These are phyloP conservation scores for Coriaria nepalensis DNA, from an alignment of 306 rosid genomes.

Conservation along the genomic window DNA sequence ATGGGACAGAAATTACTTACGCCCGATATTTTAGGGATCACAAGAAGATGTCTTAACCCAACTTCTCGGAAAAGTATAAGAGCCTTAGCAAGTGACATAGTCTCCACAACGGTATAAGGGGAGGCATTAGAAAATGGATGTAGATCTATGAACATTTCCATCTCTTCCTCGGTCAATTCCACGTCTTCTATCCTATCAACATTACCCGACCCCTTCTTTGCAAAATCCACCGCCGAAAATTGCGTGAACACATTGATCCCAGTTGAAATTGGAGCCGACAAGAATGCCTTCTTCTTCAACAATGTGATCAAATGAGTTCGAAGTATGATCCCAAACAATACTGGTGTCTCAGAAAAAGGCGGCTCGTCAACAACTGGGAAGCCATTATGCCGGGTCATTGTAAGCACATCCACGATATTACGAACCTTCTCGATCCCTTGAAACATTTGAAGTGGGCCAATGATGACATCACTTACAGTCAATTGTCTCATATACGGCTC, in stretches of 20 bases:
- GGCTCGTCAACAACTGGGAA: constrained; percentile 84
- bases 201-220: constrained; percentile 49
- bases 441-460: constrained; percentile 74
- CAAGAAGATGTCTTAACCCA: constrained; percentile 83
- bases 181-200: constrained; percentile 43
- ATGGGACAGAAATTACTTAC: constrained; percentile 40
- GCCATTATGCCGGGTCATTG: constrained; percentile 58
- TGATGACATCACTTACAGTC: constrained; percentile 61
- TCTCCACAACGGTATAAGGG: constrained; percentile 80
- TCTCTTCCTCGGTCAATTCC: constrained; percentile 53
- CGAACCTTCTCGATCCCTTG: constrained; percentile 77
- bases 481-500: constrained; percentile 92
- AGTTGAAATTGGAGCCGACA: constrained; percentile 22
- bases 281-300: constrained; percentile 66
- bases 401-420: constrained; percentile 55
- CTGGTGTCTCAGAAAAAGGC: constrained; percentile 41
- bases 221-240: constrained; percentile 57
- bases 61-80: constrained; percentile 62
- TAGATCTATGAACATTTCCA: constrained; percentile 74
- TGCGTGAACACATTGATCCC: constrained; percentile 17
- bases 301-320: constrained; percentile 65
- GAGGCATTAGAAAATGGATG: constrained; percentile 87
- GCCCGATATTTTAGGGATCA: constrained; percentile 60
- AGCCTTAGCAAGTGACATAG: constrained; percentile 89
- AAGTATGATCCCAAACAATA: constrained; percentile 65